Base-by-base conservation (phyloP, 2,329 filamentous ascomycete species). In the Aspergillus ibericus region DNA sequence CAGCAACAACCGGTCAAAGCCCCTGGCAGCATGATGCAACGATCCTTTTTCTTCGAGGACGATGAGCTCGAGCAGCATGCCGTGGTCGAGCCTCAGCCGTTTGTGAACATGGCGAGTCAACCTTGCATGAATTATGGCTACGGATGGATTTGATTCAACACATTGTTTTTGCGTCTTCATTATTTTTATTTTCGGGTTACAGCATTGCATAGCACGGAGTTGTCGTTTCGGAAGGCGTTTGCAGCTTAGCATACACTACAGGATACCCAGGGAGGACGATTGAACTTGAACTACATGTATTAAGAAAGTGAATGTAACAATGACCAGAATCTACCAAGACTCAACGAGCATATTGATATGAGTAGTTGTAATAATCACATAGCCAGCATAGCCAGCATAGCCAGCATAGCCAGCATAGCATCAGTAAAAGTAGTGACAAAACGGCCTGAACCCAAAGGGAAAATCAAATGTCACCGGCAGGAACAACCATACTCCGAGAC, bases 51-150 rank as follows among this genome's bases (percentile, higher is more conserved):
- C 57, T 72, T 72, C 55, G 72, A 72, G 13, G 59, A 72, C n/a
- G 66, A 72, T 18, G 64, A 66, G 22, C 38, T 66, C 5, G 68
- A 70, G 29, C 68, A 63, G 54, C 64, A 67, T 53, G 25, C 62
- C 20, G 63, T 67, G 52, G 16, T 63, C 51, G 64, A 60, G 1
- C 55, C 63, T 18, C 69, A 72, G 56, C 69, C 66, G 22, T 67
- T 71, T 50, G 57, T 69, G 40, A 66, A 63, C 52, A 58, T 71
- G 47, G 62, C 48, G 25, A 67, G 63, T 47, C 68, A 69, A 40
- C 59, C 72, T 6, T 74, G 70, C 58, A 69, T 72, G 66, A 72
- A 59, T 62, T 74, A 74, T 44, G 71, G 71, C 46, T 74, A 74
- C 49, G 70, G 68, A 52, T 73, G 70, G 70, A 68, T 75, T 54